A percentile compares a stretch with the other conserved stretches of the same genome.
Conservation (phyloP, 148 eudicot species). For the Chenopodium quinoa region DNA sequence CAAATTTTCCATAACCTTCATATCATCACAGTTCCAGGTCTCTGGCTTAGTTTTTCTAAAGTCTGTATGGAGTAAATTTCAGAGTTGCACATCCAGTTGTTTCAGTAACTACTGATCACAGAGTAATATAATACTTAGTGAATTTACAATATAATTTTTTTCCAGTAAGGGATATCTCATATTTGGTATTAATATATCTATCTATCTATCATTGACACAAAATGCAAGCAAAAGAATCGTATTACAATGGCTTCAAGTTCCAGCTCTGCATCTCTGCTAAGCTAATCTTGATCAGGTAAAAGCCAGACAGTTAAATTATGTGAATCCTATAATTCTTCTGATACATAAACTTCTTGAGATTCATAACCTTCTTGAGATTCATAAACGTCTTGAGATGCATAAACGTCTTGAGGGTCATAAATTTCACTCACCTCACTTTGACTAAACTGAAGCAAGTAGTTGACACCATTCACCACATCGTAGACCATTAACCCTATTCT, state of each 20-base stretch:
- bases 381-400: conserved; percentile 13
- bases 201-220: conserved; percentile 1
- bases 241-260: neutral
- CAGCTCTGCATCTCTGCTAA: neutral
- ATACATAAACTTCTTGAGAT: neutral
- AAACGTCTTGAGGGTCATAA: conserved; percentile 24
- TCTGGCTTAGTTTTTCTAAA: neutral
- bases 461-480: conserved; percentile 66
- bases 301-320: neutral
- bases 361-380: conserved; percentile 15
- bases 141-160: neutral
- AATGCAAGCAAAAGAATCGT: neutral
- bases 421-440: conserved; percentile 27
- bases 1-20: neutral
- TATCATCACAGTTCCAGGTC: neutral
- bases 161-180: neutral
- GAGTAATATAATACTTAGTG: neutral
- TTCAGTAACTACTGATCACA: neutral
- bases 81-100: neutral
- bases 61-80: neutral
- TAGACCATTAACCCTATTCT: conserved; percentile 78
- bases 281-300: neutral
- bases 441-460: conserved; percentile 43
- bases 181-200: neutral
- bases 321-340: conserved; percentile 6